These are phyloP conservation scores for Botrytis squamosa DNA, from an alignment of 2,329 filamentous ascomycete species.

Conservation along the genomic window DNA sequence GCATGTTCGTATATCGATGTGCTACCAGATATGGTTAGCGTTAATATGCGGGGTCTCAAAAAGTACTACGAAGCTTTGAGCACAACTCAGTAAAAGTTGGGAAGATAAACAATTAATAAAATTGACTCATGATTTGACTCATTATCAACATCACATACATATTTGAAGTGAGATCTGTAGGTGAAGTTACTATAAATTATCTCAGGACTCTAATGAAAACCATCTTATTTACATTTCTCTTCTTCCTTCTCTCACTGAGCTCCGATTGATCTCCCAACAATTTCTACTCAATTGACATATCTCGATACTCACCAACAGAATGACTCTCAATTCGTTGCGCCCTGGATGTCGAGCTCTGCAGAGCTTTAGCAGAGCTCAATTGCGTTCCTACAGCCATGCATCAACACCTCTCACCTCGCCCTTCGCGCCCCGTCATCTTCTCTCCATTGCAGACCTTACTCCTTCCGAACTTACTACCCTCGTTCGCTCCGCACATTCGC, in stretches of 20 bases:
- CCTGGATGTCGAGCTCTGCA: conserved; percentile 26
- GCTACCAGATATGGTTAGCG: neutral
- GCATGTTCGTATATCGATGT: neutral
- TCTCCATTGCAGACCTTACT: conserved; percentile 85
- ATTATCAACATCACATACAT: conserved; percentile 1
- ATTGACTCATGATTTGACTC: conserved; percentile 12
- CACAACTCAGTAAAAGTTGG: conserved; percentile 5
- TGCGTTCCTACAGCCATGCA: conserved; percentile 31
- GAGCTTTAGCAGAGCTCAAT: conserved; percentile 28
- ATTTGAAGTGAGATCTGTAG: conserved; percentile 2
- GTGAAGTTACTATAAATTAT: conserved; percentile 7
- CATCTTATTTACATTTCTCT: neutral
- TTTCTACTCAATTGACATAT: conserved; percentile 9
- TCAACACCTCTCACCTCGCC: conserved; percentile 42
- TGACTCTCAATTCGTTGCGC: conserved; percentile 13
- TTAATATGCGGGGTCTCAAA: neutral
- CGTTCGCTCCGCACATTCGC: conserved; percentile 74
- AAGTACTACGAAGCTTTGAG: conserved; percentile 6
- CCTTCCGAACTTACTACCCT: conserved; percentile 76
- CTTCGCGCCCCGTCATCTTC: conserved; percentile 75
- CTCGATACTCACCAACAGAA: conserved; percentile 14
- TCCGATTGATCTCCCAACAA: conserved; percentile 1
- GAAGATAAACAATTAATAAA: neutral
- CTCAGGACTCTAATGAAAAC: neutral
- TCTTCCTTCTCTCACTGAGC: neutral